These are phyloP conservation scores for Turnera subulata DNA, from an alignment of 345 rosid species.

Conservation along the genomic window DNA sequence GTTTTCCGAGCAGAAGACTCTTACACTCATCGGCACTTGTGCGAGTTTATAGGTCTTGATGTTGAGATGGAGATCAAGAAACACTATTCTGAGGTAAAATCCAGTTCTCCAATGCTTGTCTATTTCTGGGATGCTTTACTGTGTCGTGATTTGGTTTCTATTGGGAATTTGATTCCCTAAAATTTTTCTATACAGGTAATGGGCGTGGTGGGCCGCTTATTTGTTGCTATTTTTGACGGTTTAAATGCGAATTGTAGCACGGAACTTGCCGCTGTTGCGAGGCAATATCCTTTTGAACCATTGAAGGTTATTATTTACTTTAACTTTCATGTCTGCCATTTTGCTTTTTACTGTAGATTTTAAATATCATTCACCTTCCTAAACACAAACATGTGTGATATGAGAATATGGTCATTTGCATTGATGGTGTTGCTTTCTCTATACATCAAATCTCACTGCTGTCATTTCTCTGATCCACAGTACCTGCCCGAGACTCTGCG, in stretches of 20 bases:
- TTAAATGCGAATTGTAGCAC: slow-evolving; percentile 59
- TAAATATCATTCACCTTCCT: not conserved
- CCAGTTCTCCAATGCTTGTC: not conserved
- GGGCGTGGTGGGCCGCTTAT: slow-evolving; percentile 64
- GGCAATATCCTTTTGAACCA: slow-evolving; percentile 78
- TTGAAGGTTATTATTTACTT: slow-evolving; percentile 45
- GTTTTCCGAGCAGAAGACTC: slow-evolving; percentile 96
- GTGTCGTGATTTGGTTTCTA: not conserved
- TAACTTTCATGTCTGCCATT: not conserved
- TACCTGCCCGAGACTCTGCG: slow-evolving; percentile 62
- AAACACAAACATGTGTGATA: not conserved
- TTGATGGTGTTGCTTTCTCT: not conserved
- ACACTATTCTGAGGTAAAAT: slow-evolving; percentile 69
- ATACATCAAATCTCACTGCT: slow-evolving; percentile 10
- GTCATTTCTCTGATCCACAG: slow-evolving; percentile 36
- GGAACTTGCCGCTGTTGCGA: slow-evolving; percentile 70
- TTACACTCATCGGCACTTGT: slow-evolving; percentile 80
- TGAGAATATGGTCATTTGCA: not conserved
- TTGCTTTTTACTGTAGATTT: not conserved
- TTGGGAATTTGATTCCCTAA: slow-evolving; percentile 7
- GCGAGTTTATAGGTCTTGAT: slow-evolving; percentile 89
- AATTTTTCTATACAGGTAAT: too few relatives aligned
- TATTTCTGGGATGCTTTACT: too few relatives aligned
- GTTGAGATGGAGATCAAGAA: slow-evolving; percentile 77
- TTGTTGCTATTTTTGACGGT: slow-evolving; percentile 61